phyloP scores from a whole-genome alignment of 306 rosid species.

The Lathyrus aphaca region DNA sequence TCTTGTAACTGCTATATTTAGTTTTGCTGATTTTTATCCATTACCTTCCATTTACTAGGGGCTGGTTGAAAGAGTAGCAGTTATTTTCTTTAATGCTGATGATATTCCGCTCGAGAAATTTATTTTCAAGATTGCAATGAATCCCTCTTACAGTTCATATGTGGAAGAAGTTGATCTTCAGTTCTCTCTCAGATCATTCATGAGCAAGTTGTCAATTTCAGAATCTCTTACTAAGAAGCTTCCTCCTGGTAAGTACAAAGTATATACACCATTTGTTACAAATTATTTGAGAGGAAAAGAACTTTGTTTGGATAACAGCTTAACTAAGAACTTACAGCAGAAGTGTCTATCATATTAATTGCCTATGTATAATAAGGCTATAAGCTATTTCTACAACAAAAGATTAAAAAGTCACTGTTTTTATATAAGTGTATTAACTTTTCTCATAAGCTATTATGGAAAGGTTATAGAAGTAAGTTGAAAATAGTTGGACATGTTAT shows the following conservation, averaged over 20 bases:
- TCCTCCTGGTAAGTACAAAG: conserved; percentile 55
- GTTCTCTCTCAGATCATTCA: conserved; percentile 81
- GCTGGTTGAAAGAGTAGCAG: conserved; percentile 78
- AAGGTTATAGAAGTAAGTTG: neutral
- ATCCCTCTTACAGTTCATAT: conserved; percentile 58
- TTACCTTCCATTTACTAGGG: conserved; percentile 54
- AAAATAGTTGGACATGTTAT: too few species aligned
- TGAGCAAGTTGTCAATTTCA: conserved; percentile 71
- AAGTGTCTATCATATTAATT: neutral
- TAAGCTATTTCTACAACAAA: neutral
- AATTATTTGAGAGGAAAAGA: neutral
- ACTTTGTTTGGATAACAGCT: neutral
- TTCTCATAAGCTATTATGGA: neutral
- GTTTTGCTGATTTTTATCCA: conserved; percentile 31
- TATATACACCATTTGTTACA: neutral
- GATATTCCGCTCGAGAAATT: conserved; percentile 68
- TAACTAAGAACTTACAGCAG: neutral
- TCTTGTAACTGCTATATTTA: conserved; percentile 22
- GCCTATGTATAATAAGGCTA: too few species aligned
- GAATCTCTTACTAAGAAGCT: conserved; percentile 68
- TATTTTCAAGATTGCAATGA: conserved; percentile 68
- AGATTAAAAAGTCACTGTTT: neutral
- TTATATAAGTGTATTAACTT: neutral
- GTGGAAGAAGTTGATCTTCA: conserved; percentile 69
- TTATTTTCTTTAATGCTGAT: conserved; percentile 62